phyloP scores from a whole-genome alignment of 106 monocot genomes.

The Dendrobium catenatum region DNA sequence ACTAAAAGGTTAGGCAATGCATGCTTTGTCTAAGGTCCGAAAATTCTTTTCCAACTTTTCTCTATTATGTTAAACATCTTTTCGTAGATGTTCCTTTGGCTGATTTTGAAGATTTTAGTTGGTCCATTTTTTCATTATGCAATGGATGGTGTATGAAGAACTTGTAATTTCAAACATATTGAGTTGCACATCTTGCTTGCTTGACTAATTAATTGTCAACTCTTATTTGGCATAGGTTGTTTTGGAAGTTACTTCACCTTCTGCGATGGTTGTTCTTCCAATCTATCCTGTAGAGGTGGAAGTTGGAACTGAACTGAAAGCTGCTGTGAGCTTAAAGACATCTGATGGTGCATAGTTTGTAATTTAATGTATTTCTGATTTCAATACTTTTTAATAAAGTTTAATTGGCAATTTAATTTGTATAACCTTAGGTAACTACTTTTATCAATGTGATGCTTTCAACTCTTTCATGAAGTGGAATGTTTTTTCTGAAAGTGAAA shows the following conservation, averaged over 20 bases:
- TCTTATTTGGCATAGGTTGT: conserved; percentile 31
- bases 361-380: neutral
- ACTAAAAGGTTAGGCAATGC: neutral
- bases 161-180: neutral
- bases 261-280: conserved; percentile 54
- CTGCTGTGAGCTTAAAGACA: conserved; percentile 64
- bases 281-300: conserved; percentile 69
- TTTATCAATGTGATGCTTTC: conserved; percentile 69
- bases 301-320: conserved; percentile 60
- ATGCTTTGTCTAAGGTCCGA: too few species aligned
- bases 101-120: neutral
- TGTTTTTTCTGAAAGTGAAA: conserved; percentile 54
- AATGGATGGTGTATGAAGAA: neutral
- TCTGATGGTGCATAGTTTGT: conserved; percentile 47
- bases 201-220: neutral
- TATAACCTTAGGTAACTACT: conserved; percentile 45
- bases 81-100: neutral
- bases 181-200: neutral
- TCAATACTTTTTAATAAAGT: conserved; percentile 6
- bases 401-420: neutral
- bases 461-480: conserved; percentile 61
- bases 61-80: neutral
- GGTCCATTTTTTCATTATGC: neutral
- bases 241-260: conserved; percentile 73
- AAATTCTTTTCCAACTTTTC: neutral